Evolutionary conservation across 495 filamentous ascomycete genomes (phyloP).

Genomic region (Annulohypoxylon moriforme): DNA sequence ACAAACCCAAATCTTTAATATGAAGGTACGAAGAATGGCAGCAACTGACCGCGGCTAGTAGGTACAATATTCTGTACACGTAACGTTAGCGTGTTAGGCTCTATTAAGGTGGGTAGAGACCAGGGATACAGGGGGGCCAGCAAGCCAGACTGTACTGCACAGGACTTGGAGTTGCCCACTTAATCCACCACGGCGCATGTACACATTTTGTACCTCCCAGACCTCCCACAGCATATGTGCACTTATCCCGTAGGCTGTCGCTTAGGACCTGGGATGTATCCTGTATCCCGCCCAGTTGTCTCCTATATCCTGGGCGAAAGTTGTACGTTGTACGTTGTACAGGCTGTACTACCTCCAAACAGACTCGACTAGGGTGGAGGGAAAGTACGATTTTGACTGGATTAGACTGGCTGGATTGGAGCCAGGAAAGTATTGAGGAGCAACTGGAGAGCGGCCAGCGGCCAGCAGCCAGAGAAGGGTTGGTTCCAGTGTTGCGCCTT

Average conservation of each 20-base stretch:
- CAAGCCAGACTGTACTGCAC: constrained; percentile 21
- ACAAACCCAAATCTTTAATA: neutral
- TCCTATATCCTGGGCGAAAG: neutral
- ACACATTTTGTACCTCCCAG: constrained; percentile 27
- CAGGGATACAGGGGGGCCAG: constrained; percentile 17
- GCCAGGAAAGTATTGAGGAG: neutral
- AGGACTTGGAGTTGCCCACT: constrained; percentile 26
- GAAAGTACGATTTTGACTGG: constrained; percentile 5
- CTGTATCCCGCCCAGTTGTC: neutral
- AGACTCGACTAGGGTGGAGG: constrained; percentile 30
- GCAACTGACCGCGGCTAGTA: constrained; percentile 26
- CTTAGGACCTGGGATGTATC: constrained; percentile 21
- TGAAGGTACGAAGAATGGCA: constrained; percentile 25
- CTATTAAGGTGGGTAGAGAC: constrained; percentile 29
- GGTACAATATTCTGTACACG: constrained; percentile 34
- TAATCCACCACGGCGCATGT: constrained; percentile 35
- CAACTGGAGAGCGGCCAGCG: neutral
- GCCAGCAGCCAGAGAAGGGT: too few species aligned
- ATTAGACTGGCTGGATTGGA: constrained; percentile 12
- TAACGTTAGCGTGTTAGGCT: constrained; percentile 37
- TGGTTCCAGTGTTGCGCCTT: constrained; percentile 34
- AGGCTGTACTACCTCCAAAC: constrained; percentile 32
- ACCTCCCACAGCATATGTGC: constrained; percentile 6
- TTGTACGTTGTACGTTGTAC: constrained; percentile 13
- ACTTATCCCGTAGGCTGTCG: constrained; percentile 6